Base-by-base conservation (phyloP, 1,139 yeast genomes). In the Diutina pseudorugosa region DNA sequence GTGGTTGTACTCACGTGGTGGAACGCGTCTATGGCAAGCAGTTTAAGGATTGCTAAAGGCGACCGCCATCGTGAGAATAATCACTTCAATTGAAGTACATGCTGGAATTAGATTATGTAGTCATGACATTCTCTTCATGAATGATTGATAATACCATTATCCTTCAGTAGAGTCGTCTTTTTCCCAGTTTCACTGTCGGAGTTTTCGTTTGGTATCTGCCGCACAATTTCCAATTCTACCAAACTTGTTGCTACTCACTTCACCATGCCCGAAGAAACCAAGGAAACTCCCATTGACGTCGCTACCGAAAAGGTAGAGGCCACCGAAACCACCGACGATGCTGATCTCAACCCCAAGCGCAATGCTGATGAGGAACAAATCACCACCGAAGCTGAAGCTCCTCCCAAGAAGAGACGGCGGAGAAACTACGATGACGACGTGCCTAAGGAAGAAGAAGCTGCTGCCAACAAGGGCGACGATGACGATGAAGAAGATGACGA, bases 371-470 rank as follows among this genome's bases (percentile, higher is more conserved):
- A 45, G 16, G 49, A 45, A 33, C 18, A 45, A 8, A 45, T 45
- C 49, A 45, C 40, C 36, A 45, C 49, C 11, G 40, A 25, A 16
- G 44, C 51, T 14, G 51, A 41, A 7, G 47, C 40, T n/a, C 69
- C 68, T 68, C 73, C 75, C 70, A 72, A 71, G 75, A 75, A 69
- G 59, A 62, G 64, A 57, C 68, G 74, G 65, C 65, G 77, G 64
- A 65, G 75, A 62, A 64, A 74, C 54, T 75, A 77, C 59, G 82
- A 77, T 56, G 82, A 75, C 55, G 71, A 70, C 51, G 75, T 69
- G 51, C 74, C 77, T n/a, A 68, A 68, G 60, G 64, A 80, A 52
- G 84, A 76, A 43, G 79, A 70, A 60, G 3, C 14, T 16, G 21
- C 49, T 23, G 27, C 25, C 19, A 45, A 45, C 19, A 79, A 74